Conservation (phyloP, 805 yeast species). For the Sugiyamaella boreocaroliniensis region DNA sequence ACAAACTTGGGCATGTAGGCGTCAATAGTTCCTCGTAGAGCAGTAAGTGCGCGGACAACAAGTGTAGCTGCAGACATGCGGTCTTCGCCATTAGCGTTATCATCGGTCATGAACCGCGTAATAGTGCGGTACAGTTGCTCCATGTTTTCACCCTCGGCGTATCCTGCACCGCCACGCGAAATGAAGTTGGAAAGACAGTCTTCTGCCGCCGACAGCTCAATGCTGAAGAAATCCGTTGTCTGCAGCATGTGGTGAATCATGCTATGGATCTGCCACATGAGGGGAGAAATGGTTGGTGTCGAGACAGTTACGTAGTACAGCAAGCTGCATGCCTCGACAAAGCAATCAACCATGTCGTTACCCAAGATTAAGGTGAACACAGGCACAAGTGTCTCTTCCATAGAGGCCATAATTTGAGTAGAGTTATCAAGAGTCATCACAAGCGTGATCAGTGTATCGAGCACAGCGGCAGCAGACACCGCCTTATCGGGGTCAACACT, state of each 20-base stretch:
- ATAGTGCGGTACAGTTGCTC: slow-evolving; percentile 48
- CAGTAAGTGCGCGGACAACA: slow-evolving; percentile 55
- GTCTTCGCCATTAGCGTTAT: slow-evolving; percentile 48
- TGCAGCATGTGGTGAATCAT: slow-evolving; percentile 37
- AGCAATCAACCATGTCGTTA: slow-evolving; percentile 63
- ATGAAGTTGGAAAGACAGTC: slow-evolving; percentile 62
- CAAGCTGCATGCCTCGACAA: slow-evolving; percentile 70
- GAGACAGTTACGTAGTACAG: slow-evolving; percentile 62
- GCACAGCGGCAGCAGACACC: slow-evolving; percentile 72
- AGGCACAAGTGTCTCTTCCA: slow-evolving; percentile 66
- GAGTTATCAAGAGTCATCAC: slow-evolving; percentile 79
- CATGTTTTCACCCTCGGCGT: slow-evolving; percentile 42
- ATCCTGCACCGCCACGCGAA: slow-evolving; percentile 48
- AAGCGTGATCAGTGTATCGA: slow-evolving; percentile 78
- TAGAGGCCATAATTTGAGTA: slow-evolving; percentile 50
- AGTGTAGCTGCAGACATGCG: slow-evolving; percentile 53
- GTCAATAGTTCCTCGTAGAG: slow-evolving; percentile 45
- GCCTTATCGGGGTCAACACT: slow-evolving; percentile 46
- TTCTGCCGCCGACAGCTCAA: slow-evolving; percentile 65
- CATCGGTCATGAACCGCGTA: slow-evolving; percentile 25
- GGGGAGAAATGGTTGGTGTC: slow-evolving; percentile 53
- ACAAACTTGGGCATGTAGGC: slow-evolving; percentile 43
- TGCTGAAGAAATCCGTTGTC: slow-evolving; percentile 46
- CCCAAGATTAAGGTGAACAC: slow-evolving; percentile 60
- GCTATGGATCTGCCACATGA: slow-evolving; percentile 69